Percentiles rank a stretch among this genome's conserved stretches.
Evolutionary conservation across 345 rosid genomes (phyloP).

Genomic region (Gossypium raimondii): DNA sequence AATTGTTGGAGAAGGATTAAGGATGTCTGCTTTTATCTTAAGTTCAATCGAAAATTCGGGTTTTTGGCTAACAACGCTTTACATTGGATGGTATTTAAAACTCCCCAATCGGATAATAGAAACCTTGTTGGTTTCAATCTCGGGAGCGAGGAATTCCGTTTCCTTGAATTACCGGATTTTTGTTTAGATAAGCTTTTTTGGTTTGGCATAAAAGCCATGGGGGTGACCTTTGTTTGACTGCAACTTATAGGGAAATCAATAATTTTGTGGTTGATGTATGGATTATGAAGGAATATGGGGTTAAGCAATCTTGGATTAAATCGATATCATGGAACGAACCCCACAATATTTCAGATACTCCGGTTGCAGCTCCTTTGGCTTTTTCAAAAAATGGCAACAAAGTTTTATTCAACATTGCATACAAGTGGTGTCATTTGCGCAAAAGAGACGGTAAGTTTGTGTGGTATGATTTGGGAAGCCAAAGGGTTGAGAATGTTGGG

Average conservation of each 20-base stretch:
- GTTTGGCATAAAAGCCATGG: constrained; percentile 28
- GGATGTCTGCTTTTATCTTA: constrained; percentile 29
- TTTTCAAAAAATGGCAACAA: neutral
- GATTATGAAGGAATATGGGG: too few relatives aligned
- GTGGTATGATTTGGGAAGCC: neutral
- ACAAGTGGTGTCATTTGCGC: neutral
- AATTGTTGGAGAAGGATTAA: constrained; percentile 35
- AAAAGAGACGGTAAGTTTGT: too few relatives aligned
- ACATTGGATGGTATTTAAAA: constrained; percentile 35
- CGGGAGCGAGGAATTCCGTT: neutral
- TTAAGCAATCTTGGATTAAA: neutral
- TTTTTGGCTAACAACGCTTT: constrained; percentile 28
- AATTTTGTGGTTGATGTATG: too few relatives aligned
- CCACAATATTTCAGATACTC: neutral
- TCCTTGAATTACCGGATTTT: constrained; percentile 23
- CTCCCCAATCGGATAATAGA: constrained; percentile 31
- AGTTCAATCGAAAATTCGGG: constrained; percentile 29
- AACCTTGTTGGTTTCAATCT: constrained; percentile 5
- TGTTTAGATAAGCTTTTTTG: neutral
- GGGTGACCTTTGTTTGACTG: constrained; percentile 24
- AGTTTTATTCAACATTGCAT: neutral
- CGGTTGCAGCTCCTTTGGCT: neutral
- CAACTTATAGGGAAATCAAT: neutral
- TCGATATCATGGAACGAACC: neutral
- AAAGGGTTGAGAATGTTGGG: neutral